These are phyloP conservation scores for Saccharomycopsis fibuligera DNA, from an alignment of 805 yeast species.

Conservation along the genomic window DNA sequence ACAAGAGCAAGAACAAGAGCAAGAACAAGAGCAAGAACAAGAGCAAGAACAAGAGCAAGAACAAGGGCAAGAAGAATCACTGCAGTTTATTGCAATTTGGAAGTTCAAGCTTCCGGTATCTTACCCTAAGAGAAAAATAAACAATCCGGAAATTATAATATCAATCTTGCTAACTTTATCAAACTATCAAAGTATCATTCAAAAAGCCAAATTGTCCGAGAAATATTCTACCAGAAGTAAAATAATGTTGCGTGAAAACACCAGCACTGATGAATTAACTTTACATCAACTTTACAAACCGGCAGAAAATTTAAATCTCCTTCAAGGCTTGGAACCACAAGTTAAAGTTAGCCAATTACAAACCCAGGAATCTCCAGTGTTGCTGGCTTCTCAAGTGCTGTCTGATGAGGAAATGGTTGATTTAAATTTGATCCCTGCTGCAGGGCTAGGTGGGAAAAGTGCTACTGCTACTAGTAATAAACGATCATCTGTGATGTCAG, in stretches of 20 bases:
- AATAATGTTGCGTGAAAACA: constrained; percentile 17
- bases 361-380: constrained; percentile 1
- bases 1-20: neutral
- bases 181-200: constrained; percentile 9
- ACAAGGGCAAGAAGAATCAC: neutral
- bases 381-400: constrained; percentile 3
- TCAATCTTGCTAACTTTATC: constrained; percentile 16
- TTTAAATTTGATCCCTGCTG: neutral
- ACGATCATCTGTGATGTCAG: constrained; percentile 10
- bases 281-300: constrained; percentile 15
- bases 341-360: constrained; percentile 4
- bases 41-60: no score
- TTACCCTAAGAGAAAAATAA: constrained; percentile 21
- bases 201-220: constrained; percentile 10
- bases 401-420: neutral
- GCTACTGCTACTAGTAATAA: neutral
- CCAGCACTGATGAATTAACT: constrained; percentile 17
- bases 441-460: neutral
- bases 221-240: constrained; percentile 6
- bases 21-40: constrained; percentile 8
- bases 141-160: constrained; percentile 20
- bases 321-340: constrained; percentile 19
- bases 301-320: constrained; percentile 10
- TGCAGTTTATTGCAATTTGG: constrained; percentile 18
- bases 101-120: constrained; percentile 20